These are phyloP conservation scores for Dipodascus geniculatus DNA, from an alignment of 805 yeast species.

Conservation along the genomic window DNA sequence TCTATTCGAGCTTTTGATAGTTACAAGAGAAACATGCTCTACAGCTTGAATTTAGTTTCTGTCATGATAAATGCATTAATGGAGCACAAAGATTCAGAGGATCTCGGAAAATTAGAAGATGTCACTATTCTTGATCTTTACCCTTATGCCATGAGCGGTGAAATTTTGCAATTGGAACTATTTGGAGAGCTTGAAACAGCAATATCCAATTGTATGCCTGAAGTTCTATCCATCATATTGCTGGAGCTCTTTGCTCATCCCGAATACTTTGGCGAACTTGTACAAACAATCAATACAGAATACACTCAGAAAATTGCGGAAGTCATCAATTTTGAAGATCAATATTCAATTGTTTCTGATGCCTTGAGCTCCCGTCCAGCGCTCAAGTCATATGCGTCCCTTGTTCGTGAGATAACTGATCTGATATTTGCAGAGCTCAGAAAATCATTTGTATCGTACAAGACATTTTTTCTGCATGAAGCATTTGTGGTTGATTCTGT, in stretches of 20 bases:
- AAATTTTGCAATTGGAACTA: not conserved
- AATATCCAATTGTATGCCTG: not conserved
- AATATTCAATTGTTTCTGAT: not conserved
- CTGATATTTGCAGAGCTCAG: not conserved
- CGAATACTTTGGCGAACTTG: not conserved
- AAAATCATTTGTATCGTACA: constrained; percentile 6
- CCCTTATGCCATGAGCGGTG: not conserved
- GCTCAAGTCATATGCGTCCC: not conserved
- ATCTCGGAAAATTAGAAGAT: not conserved
- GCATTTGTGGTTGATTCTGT: constrained; percentile 29
- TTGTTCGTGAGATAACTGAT: not conserved
- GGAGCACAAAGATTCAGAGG: not conserved
- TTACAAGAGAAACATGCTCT: constrained; percentile 5
- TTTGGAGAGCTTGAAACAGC: not conserved
- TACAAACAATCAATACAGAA: not conserved
- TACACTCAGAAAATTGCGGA: not conserved
- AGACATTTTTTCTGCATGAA: constrained; percentile 28
- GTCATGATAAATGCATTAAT: not conserved
- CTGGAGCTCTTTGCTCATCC: not conserved
- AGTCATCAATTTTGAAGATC: not conserved
- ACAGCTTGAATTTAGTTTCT: constrained; percentile 3
- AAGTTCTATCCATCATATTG: not conserved
- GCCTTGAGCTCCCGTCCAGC: not conserved
- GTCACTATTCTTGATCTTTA: not conserved
- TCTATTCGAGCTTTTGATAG: constrained; percentile 8